phyloP scores from a whole-genome alignment of 2,329 filamentous ascomycete genomes.

The Cercospora beticola region DNA sequence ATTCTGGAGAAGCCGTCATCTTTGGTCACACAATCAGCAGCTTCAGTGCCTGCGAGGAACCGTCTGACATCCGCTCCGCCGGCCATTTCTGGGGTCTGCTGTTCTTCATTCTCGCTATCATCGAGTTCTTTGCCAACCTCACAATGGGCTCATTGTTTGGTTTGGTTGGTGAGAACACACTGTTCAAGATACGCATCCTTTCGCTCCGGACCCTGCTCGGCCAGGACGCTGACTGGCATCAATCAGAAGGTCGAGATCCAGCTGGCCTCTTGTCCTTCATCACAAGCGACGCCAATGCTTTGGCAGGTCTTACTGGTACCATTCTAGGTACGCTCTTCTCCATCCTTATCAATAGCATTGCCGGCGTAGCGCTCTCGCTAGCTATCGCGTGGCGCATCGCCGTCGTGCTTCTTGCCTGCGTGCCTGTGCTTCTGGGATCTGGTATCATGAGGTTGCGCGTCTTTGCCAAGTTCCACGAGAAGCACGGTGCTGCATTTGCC shows the following conservation, averaged over 20 bases:
- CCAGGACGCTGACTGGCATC: slow-evolving; percentile 70
- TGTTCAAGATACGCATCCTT: slow-evolving; percentile 63
- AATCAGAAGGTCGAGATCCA: slow-evolving; percentile 62
- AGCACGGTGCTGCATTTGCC: slow-evolving; percentile 52
- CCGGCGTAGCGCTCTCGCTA: slow-evolving; percentile 66
- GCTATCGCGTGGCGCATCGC: slow-evolving; percentile 76
- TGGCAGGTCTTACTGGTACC: slow-evolving; percentile 68
- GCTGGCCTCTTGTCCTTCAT: slow-evolving; percentile 65
- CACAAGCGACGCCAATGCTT: slow-evolving; percentile 65
- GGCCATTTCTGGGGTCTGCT: slow-evolving; percentile 60
- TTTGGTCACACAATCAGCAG: slow-evolving; percentile 62
- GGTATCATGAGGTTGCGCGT: slow-evolving; percentile 68
- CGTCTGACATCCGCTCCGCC: slow-evolving; percentile 52
- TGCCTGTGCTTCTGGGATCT: slow-evolving; percentile 60
- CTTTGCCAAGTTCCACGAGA: slow-evolving; percentile 55
- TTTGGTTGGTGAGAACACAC: slow-evolving; percentile 61
- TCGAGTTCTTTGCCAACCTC: slow-evolving; percentile 62
- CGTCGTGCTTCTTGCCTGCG: slow-evolving; percentile 66
- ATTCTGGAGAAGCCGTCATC: slow-evolving; percentile 58
- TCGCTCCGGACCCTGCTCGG: slow-evolving; percentile 65
- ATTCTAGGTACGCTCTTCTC: slow-evolving; percentile 69
- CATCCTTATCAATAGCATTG: slow-evolving; percentile 66
- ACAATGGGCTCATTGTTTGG: slow-evolving; percentile 60
- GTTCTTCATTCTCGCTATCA: slow-evolving; percentile 60
- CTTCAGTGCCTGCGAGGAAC: slow-evolving; percentile 55